Base-by-base conservation (phyloP, 2,329 filamentous ascomycete species). In the Pseudopyrenochaeta lycopersici region DNA sequence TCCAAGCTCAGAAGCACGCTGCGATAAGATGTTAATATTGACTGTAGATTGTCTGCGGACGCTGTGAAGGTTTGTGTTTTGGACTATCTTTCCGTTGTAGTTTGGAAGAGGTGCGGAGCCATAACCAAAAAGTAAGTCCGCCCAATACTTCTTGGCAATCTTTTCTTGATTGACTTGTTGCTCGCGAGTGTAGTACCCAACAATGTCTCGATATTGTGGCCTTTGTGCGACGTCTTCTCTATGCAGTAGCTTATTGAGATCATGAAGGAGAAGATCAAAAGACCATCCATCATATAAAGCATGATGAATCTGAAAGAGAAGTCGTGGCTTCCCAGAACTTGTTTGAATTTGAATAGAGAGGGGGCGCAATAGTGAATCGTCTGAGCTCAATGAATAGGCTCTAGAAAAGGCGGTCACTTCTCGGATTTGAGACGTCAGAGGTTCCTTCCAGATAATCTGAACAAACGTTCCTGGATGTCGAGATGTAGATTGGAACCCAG, bases 211-310 rank as follows among this genome's bases (percentile, higher is more conserved):
- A 63, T 91, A 96, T 21, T 86, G 81, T 1, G 86, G 84, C 23
- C 88, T 80, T 1, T 63, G 36, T 0, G 56, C 60, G 12, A 68
- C 32, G 1, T 63, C n/a, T 2, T 66, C 48, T 7, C 70, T 71
- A 15, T 60, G 52, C 68, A 90, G 65, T 1, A 89, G 60, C 0
- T 65, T 67, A 3, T 83, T 80, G 4, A 96, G 76, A 70, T 97
- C 91, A 21, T 82, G 77, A 12, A 91, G 69, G 0, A 96, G 75
- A 27, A 94, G 79, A 46, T 97, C 90, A 68, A 92, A 83, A 0
- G 92, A 93, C 93, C 93, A 97, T n/a, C 92, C 93, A 73, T 97
- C 93, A 68, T 96, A 97, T 1, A 96, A 72, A 0, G 91, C 87
- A 74, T 97, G 93, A 69, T 96, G 92, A 0, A 96, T 79, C 11